Conservation (phyloP, 2,329 filamentous ascomycete genomes). For the Colletotrichum nymphaeae region DNA sequence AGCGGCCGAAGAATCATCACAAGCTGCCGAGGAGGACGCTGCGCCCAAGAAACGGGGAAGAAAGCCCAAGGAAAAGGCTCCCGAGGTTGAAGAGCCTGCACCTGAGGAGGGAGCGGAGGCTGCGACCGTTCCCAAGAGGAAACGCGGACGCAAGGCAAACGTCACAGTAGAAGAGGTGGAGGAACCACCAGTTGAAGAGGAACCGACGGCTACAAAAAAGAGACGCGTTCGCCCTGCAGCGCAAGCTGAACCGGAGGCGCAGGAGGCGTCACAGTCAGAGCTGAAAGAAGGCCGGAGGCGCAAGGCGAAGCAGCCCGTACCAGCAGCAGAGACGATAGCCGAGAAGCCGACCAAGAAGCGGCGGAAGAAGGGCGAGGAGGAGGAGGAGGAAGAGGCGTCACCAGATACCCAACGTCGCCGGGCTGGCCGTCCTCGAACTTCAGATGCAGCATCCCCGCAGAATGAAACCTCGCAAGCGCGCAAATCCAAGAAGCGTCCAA, state of each 20-base stretch:
- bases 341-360: slow-evolving; percentile 22
- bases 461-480: slow-evolving; percentile 28
- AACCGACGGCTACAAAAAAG: background rate
- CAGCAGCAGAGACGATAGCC: background rate
- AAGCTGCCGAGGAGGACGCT: slow-evolving; percentile 25
- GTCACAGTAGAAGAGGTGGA: slow-evolving; percentile 23
- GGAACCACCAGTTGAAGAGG: slow-evolving; percentile 27
- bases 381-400: slow-evolving; percentile 1
- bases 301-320: background rate
- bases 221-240: slow-evolving; percentile 13
- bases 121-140: slow-evolving; percentile 31
- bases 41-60: slow-evolving; percentile 14
- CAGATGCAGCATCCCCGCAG: slow-evolving; percentile 29
- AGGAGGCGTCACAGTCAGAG: background rate
- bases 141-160: slow-evolving; percentile 38
- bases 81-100: background rate
- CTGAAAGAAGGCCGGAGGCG: background rate
- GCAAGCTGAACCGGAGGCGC: slow-evolving; percentile 30
- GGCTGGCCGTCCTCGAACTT: slow-evolving; percentile 33
- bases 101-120: slow-evolving; percentile 22
- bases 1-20: slow-evolving; percentile 15
- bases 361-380: slow-evolving; percentile 4
- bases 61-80: slow-evolving; percentile 10
- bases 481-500: slow-evolving; percentile 25
- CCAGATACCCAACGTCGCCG: slow-evolving; percentile 32